phyloP scores from a whole-genome alignment of 305 asterid species.

The Fraxinus greggii region DNA sequence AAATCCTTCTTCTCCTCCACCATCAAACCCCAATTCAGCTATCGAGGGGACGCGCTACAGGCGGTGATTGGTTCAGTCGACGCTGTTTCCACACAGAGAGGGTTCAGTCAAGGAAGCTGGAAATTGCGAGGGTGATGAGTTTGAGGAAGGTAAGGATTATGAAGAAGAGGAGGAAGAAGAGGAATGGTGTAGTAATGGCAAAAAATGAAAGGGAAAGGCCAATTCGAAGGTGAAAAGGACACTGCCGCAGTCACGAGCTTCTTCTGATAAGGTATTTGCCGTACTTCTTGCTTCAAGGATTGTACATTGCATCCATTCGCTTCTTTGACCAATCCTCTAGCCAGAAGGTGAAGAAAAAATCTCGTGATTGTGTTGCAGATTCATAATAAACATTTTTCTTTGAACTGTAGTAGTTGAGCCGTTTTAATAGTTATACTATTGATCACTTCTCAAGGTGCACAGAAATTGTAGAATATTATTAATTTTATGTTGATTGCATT shows the following conservation, averaged over 20 bases:
- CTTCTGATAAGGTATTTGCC: slow-evolving; percentile 46
- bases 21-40: slow-evolving; percentile 45
- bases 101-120: slow-evolving; percentile 32
- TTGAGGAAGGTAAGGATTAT: slow-evolving; percentile 17
- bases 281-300: slow-evolving; percentile 5
- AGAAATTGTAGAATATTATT: background rate
- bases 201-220: slow-evolving; percentile 36
- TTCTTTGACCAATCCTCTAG: background rate
- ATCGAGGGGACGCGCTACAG: slow-evolving; percentile 41
- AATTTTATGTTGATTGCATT: background rate
- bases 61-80: slow-evolving; percentile 70
- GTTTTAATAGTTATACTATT: background rate
- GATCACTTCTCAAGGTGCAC: background rate
- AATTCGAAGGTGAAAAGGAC: slow-evolving; percentile 35
- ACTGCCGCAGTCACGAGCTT: slow-evolving; percentile 30
- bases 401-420: background rate
- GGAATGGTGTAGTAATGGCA: slow-evolving; percentile 39
- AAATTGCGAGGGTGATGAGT: slow-evolving; percentile 26
- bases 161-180: slow-evolving; percentile 46
- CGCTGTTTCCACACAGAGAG: slow-evolving; percentile 55
- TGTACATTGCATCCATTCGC: slow-evolving; percentile 11
- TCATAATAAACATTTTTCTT: background rate
- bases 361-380: background rate
- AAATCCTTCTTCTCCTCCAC: slow-evolving; percentile 10
- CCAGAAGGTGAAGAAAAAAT: background rate